Evolutionary conservation across 805 yeast genomes (phyloP), one percentile per base, ranked within the genome.

Genomic region (Cyberlindnera mycetangii): DNA sequence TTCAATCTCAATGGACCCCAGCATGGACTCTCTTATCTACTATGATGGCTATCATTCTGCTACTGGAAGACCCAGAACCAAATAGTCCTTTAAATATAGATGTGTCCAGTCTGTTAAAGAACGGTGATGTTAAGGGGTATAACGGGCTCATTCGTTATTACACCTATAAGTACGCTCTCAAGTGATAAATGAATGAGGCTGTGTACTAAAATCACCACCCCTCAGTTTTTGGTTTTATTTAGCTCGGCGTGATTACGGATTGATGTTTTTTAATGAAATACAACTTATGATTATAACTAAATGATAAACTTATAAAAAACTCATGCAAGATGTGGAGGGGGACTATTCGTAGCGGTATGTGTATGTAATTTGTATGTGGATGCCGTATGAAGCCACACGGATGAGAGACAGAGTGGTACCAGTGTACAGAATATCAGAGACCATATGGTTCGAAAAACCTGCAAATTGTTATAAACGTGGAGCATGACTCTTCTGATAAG

Each of bases 51-150:
- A 72, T 84, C 2, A 56, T 80, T 25, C 65, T 77, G 58, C 67
- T 85, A 14, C 55, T 84, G 8, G 76, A 73, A 34, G 76, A 78
- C 39, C 89, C 89, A 0, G 89, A 81, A 56, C 84, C 87, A 0
- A 79, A 79, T 48, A 78, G 85, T 32, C 92, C 92, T 0, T 62
- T 85, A 40, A 82, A 85, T 55, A 69, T 85, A 14, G 90, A 85
- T 58, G 69, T 81, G 62, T 85, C 89, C 6, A 81, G 79, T 51
- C 55, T 84, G 27, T 67, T 70, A 48, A 72, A 81, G 46, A 61
- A 64, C 32, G 77, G 75, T 17, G 82, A 77, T 54, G 30, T 24
- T 4, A 60, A 56, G 2, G 81, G 76, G 0, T 72, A 74, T 51
- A 46, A 64, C 32, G 71, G 70, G 1, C 50, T 72, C 35, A 64